Conservation (phyloP, 2,329 filamentous ascomycete genomes). For the Podosphaera xanthii region DNA sequence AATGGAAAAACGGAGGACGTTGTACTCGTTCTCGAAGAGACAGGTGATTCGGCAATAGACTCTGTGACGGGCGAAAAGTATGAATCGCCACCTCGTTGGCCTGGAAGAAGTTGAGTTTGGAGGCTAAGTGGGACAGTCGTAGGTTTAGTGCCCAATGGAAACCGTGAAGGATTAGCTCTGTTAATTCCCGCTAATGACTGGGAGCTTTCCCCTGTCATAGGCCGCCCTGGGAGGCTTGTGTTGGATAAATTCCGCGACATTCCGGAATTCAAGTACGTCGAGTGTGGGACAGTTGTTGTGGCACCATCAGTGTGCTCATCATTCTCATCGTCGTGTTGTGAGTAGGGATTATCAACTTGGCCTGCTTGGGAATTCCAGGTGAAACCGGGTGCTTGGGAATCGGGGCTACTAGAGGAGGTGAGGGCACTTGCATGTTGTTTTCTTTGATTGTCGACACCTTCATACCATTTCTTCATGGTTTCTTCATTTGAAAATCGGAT, state of each 20-base stretch:
- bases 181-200: slow-evolving; percentile 32
- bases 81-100: slow-evolving; percentile 31
- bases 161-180: slow-evolving; percentile 44
- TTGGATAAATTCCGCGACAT: slow-evolving; percentile 49
- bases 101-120: slow-evolving; percentile 29
- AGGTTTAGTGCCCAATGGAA: slow-evolving; percentile 33
- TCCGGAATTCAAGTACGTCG: slow-evolving; percentile 17
- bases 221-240: slow-evolving; percentile 51
- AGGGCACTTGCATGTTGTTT: slow-evolving; percentile 31
- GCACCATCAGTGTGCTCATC: slow-evolving; percentile 22
- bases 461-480: slow-evolving; percentile 77
- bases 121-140: slow-evolving; percentile 35
- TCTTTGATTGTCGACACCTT: slow-evolving; percentile 55
- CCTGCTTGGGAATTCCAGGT: slow-evolving; percentile 45
- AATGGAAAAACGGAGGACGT: slow-evolving; percentile 63
- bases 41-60: slow-evolving; percentile 44
- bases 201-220: slow-evolving; percentile 49
- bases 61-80: slow-evolving; percentile 81
- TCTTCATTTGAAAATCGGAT: slow-evolving; percentile 88
- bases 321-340: slow-evolving; percentile 37
- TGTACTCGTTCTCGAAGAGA: slow-evolving; percentile 51
- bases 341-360: slow-evolving; percentile 63
- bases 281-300: slow-evolving; percentile 17
- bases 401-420: slow-evolving; percentile 23
- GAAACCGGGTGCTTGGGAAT: slow-evolving; percentile 37